Evolutionary conservation across 495 filamentous ascomycete species (phyloP).

Genomic region (Articulospora tetracladia): DNA sequence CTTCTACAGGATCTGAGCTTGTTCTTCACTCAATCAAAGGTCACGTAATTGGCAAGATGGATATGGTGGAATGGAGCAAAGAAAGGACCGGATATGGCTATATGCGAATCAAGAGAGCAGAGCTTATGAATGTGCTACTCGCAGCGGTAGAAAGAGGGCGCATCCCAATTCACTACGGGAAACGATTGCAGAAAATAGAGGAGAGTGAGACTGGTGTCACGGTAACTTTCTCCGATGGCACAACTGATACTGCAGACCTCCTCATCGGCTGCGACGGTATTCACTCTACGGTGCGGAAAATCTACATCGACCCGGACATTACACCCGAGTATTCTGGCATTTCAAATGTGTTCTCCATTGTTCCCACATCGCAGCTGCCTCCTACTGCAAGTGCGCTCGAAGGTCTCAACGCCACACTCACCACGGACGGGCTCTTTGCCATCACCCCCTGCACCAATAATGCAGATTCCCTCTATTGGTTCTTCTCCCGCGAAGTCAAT

Average conservation of each 20-base stretch:
- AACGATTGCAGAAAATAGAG: conserved; percentile 24
- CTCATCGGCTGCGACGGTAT: conserved; percentile 62
- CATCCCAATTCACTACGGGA: conserved; percentile 33
- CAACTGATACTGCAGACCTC: conserved; percentile 44
- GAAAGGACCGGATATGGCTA: conserved; percentile 37
- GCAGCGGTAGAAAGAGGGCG: conserved; percentile 28
- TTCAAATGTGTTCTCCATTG: conserved; percentile 37
- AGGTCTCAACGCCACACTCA: conserved; percentile 12
- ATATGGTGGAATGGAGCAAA: conserved; percentile 41
- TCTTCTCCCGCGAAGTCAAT: conserved; percentile 5
- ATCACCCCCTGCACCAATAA: neutral
- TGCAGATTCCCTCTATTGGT: conserved; percentile 3
- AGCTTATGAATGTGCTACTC: conserved; percentile 44
- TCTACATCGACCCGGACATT: conserved; percentile 45
- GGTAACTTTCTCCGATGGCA: conserved; percentile 48
- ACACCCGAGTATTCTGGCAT: conserved; percentile 52
- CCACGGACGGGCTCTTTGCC: conserved; percentile 2
- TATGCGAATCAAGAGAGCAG: conserved; percentile 43
- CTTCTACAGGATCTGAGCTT: conserved; percentile 34
- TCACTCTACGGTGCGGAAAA: conserved; percentile 49
- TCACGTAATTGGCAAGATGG: conserved; percentile 37
- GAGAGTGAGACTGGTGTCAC: conserved; percentile 35
- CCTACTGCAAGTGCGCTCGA: neutral
- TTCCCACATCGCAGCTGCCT: conserved; percentile 1
- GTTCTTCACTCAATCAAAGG: conserved; percentile 46